phyloP scores from a whole-genome alignment of 2,329 filamentous ascomycete genomes.

The Periconia sp. region DNA sequence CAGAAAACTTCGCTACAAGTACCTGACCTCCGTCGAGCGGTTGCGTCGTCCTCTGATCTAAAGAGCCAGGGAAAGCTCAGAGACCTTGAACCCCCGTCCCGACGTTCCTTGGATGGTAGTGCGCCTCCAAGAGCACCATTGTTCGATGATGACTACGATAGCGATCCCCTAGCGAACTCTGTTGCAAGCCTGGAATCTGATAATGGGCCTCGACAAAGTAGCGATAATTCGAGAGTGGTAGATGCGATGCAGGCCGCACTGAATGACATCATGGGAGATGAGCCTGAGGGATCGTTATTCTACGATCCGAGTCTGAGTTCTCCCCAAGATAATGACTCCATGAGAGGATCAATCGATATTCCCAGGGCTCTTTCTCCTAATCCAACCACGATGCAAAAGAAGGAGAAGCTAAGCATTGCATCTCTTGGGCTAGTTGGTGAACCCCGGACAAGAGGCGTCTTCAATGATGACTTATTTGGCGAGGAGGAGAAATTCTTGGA shows the following conservation, averaged over 20 bases:
- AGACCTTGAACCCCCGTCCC: constrained; percentile 54
- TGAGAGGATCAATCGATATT: constrained; percentile 67
- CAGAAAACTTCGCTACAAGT: constrained; percentile 44
- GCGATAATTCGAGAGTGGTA: constrained; percentile 79
- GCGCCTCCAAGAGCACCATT: constrained; percentile 59
- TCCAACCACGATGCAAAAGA: constrained; percentile 40
- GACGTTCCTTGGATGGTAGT: constrained; percentile 75
- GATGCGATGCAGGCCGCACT: constrained; percentile 92
- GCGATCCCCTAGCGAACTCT: constrained; percentile 77
- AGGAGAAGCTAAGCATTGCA: constrained; percentile 80
- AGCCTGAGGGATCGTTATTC: constrained; percentile 73
- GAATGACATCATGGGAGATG: constrained; percentile 88
- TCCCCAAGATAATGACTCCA: constrained; percentile 67
- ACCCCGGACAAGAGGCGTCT: constrained; percentile 87
- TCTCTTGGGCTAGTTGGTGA: constrained; percentile 90
- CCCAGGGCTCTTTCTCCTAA: constrained; percentile 51
- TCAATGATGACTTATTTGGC: constrained; percentile 89
- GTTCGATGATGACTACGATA: constrained; percentile 82
- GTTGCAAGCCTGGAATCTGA: constrained; percentile 81
- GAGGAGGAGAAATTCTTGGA: constrained; percentile 87
- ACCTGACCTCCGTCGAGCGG: constrained; percentile 64
- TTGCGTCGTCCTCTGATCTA: constrained; percentile 67
- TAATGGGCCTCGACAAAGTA: constrained; percentile 47
- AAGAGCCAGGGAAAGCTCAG: constrained; percentile 54
- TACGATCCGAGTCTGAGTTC: constrained; percentile 58